These are phyloP conservation scores for Phytophthora tubulina DNA, from an alignment of 352 stramenopile species.

Conservation along the genomic window DNA sequence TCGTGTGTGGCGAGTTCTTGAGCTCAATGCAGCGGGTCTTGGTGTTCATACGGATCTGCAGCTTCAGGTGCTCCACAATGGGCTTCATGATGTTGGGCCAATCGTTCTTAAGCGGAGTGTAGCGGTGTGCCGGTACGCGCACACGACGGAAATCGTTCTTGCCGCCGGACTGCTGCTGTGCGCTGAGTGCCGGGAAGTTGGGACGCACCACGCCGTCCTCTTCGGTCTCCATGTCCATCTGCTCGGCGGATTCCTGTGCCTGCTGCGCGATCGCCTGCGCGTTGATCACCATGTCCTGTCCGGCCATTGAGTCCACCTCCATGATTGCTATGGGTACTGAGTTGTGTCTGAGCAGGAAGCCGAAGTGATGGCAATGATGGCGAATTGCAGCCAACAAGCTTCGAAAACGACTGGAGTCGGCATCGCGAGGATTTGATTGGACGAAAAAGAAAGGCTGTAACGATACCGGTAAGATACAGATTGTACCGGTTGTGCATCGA, in stretches of 20 bases:
- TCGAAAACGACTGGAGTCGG: conserved; percentile 61
- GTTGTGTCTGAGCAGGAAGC: conserved; percentile 20
- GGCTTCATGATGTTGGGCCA: conserved; percentile 99
- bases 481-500: not conserved
- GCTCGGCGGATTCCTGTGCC: conserved; percentile 54
- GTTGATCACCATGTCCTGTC: conserved; percentile 76
- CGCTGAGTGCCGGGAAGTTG: conserved; percentile 82
- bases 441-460: conserved; percentile 14
- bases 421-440: conserved; percentile 40
- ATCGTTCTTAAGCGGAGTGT: conserved; percentile 98
- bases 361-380: conserved; percentile 31
- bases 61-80: conserved; percentile 98
- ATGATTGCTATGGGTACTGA: conserved; percentile 39
- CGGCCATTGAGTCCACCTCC: conserved; percentile 77
- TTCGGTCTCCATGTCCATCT: conserved; percentile 74
- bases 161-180: conserved; percentile 78
- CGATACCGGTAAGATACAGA: conserved; percentile 6
- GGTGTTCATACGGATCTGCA: conserved; percentile 99
- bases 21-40: conserved; percentile 99
- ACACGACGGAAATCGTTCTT: conserved; percentile 97
- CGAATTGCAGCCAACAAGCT: conserved; percentile 25
- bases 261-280: conserved; percentile 54
- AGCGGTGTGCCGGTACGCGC: conserved; percentile 96
- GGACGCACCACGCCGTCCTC: conserved; percentile 57
- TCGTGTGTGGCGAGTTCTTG: conserved; percentile 95